Evolutionary conservation across 192 early-diverging fungal genomes (phyloP).

Genomic region (Backusella liffmaniae): DNA sequence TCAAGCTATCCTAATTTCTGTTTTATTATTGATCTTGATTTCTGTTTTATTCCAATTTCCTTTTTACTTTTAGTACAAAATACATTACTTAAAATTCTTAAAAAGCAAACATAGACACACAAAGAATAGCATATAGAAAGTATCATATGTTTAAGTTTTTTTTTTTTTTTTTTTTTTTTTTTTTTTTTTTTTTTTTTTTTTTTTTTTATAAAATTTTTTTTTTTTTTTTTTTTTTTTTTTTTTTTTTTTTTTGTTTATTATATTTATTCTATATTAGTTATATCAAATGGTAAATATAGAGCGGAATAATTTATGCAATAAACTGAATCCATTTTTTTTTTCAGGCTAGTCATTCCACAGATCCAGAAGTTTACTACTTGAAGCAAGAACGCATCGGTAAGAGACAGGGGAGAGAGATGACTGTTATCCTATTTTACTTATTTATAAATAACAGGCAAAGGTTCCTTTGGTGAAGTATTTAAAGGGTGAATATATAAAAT

Average conservation of each 20-base stretch:
- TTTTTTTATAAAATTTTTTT: too few relatives aligned
- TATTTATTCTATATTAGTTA: neutral
- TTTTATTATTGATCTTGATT: neutral
- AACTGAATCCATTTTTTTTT: neutral
- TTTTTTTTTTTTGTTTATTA: neutral
- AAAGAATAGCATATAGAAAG: neutral
- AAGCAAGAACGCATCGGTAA: slow-evolving; percentile 70
- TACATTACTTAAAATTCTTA: neutral
- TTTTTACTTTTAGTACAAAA: neutral
- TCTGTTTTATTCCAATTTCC: neutral
- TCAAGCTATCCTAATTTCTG: neutral
- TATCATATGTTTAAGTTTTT: neutral
- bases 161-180: too few relatives aligned
- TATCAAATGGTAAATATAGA: neutral
- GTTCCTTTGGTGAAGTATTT: slow-evolving; percentile 82
- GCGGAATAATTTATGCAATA: neutral
- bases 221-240: too few relatives aligned
- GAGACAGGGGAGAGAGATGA: neutral
- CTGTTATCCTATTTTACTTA: neutral
- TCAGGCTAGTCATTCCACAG: slow-evolving; percentile 36
- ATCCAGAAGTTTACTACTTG: slow-evolving; percentile 65
- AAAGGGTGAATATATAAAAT: slow-evolving; percentile 58
- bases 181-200: too few relatives aligned
- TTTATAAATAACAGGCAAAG: slow-evolving; percentile 44
- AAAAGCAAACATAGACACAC: neutral